Evolutionary conservation across 768 basidiomycete genomes (phyloP).

Genomic region (Neoboletus magnificus): DNA sequence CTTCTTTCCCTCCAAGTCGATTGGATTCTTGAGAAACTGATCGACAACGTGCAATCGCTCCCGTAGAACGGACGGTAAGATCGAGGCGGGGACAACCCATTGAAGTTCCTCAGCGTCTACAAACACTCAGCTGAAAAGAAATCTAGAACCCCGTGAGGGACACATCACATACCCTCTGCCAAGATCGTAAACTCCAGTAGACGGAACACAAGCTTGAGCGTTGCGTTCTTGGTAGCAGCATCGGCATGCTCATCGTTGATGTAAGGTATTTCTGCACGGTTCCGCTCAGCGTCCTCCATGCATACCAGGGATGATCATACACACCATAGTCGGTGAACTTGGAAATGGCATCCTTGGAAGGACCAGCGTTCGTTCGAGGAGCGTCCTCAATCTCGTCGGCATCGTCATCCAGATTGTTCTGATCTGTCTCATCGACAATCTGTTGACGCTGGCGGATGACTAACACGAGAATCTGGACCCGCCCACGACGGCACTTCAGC

Average conservation of each 20-base stretch:
- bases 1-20: conserved; percentile 77
- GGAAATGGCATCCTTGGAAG: conserved; percentile 64
- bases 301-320: conserved; percentile 27
- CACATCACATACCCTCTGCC: conserved; percentile 54
- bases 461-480: conserved; percentile 53
- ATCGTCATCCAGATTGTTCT: conserved; percentile 37
- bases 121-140: conserved; percentile 2
- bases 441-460: conserved; percentile 58
- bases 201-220: conserved; percentile 82
- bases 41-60: conserved; percentile 71
- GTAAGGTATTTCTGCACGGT: conserved; percentile 68
- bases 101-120: conserved; percentile 68
- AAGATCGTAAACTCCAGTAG: conserved; percentile 67
- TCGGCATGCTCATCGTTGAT: conserved; percentile 69
- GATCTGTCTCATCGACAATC: conserved; percentile 61
- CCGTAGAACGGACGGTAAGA: conserved; percentile 65
- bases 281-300: background rate
- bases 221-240: conserved; percentile 72
- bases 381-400: conserved; percentile 32
- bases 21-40: conserved; percentile 77
- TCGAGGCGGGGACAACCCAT: conserved; percentile 80
- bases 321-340: conserved; percentile 77
- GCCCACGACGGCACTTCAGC: conserved; percentile 12
- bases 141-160: background rate
- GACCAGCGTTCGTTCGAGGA: conserved; percentile 31